Evolutionary conservation across 148 eudicot genomes (phyloP), one percentile per base, ranked within the genome.

Genomic region (Fagopyrum tataricum): DNA sequence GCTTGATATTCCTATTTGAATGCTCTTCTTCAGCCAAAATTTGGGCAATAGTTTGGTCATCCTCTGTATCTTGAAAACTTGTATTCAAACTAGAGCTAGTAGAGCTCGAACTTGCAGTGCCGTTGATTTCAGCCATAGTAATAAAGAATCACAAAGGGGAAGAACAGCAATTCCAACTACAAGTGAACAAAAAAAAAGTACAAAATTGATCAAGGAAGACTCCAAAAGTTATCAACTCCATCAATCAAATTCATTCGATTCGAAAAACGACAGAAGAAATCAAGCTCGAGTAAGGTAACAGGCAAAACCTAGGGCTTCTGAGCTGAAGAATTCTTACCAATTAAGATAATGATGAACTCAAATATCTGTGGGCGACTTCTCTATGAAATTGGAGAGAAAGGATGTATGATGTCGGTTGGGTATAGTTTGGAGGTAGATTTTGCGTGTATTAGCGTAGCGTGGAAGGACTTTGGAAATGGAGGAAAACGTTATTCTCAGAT

Each of bases 71-170:
- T 41, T 77, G 84, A 4, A 84, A 75, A 71, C 86, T 86, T 44
- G 90, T 81, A 76, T 82, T 80, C 70, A 83, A 81, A 77, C 96
- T 87, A 40, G 91, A 85, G 47, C 84, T 88, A n/a, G 88, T 88
- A n/a, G 88, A 84, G 74, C 90, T 87, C 58, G 79, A 80, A 79
- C 91, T 87, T 56, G 84, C 76, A 76, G 71, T 83, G 13, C 72
- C 72, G 78, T 14, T 23, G 69, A 58, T 79, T 73, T 73, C 87
- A 68, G 64, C 71, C 89, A 86, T 84, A 68, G 44, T 70, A 75
- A 44, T 41, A 46, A 41, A 64, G 10, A 26, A 64, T 64, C 69
- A 64, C 69, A 64, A 20, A 39, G 21, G 43, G 18, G 20, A 39
- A 14, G 69, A 64, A 39, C 72, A 42, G 37, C 48, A 46, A 43